Conservation (phyloP, 441 rosid species). For the Euphorbia schlechtendalii region DNA sequence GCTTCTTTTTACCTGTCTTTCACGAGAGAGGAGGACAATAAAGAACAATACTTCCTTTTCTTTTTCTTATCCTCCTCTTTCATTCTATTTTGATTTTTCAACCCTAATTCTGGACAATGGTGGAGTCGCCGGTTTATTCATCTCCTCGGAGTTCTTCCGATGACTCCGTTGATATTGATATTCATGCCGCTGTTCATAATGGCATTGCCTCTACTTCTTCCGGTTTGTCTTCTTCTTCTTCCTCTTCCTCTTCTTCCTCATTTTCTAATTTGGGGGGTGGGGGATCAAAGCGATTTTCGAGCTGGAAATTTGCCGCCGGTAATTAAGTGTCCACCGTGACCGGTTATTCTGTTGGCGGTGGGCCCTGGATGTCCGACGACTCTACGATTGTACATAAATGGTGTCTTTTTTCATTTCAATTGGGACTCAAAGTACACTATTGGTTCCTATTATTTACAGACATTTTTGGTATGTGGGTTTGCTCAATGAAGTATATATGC, state of each 20-base stretch:
- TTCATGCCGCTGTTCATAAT: conserved; percentile 14
- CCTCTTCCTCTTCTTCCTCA: neutral
- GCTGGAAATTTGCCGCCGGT: neutral
- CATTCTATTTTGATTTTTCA: neutral
- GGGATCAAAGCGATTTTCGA: neutral
- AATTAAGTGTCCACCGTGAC: neutral
- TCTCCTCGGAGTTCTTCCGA: conserved; percentile 16
- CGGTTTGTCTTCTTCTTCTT: conserved; percentile 20
- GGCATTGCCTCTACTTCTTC: conserved; percentile 21
- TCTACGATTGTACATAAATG: neutral
- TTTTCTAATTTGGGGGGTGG: neutral
- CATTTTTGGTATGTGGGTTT: conserved; percentile 1
- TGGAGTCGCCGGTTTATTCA: conserved; percentile 9
- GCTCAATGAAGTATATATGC: neutral
- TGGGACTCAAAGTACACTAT: neutral
- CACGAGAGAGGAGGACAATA: neutral
- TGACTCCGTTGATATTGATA: conserved; percentile 23
- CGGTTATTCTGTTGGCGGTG: neutral
- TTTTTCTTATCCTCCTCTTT: neutral
- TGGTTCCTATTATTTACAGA: neutral
- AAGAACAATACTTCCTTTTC: neutral
- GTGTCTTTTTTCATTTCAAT: neutral
- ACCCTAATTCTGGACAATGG: conserved; percentile 1
- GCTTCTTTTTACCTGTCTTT: neutral
- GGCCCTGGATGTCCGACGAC: neutral